phyloP scores from a whole-genome alignment of 225 moss, liverwort and hornwort genomes.

The Bryum argenteum region DNA sequence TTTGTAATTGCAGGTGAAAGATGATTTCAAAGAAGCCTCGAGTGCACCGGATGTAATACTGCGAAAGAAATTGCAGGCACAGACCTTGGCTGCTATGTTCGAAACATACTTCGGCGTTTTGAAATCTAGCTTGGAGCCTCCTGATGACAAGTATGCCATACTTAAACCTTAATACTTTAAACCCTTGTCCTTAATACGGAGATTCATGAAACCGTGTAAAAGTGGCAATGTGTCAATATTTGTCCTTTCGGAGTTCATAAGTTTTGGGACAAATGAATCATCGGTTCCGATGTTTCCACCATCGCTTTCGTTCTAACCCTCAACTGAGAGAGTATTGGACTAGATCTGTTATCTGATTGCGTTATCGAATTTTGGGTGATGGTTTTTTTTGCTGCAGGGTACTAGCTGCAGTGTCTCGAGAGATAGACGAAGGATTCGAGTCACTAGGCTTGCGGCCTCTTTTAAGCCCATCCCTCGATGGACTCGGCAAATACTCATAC shows the following conservation, averaged over 20 bases:
- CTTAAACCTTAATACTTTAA: too few species aligned
- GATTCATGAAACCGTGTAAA: too few species aligned
- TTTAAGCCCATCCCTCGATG: constrained; percentile 77
- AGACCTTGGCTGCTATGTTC: constrained; percentile 85
- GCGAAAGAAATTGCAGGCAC: constrained; percentile 77
- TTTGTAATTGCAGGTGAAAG: constrained; percentile 66
- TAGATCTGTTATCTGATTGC: too few species aligned
- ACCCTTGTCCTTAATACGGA: too few species aligned
- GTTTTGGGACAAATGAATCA: not conserved
- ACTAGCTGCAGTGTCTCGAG: constrained; percentile 52
- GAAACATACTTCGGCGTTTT: constrained; percentile 94
- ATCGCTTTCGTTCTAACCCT: too few species aligned
- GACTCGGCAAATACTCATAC: constrained; percentile 86
- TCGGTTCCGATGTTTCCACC: not conserved
- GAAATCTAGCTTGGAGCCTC: constrained; percentile 77
- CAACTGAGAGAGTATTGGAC: too few species aligned
- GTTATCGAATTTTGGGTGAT: not conserved
- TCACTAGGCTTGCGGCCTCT: constrained; percentile 70
- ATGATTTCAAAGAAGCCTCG: constrained; percentile 92
- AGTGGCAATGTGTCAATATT: not conserved
- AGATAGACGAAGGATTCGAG: constrained; percentile 55
- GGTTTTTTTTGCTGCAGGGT: constrained; percentile 37
- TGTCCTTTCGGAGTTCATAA: not conserved
- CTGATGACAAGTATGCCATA: constrained; percentile 69
- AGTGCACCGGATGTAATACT: constrained; percentile 68